Conservation (phyloP, 2,329 filamentous ascomycete genomes). For the Colletotrichum sp. region DNA sequence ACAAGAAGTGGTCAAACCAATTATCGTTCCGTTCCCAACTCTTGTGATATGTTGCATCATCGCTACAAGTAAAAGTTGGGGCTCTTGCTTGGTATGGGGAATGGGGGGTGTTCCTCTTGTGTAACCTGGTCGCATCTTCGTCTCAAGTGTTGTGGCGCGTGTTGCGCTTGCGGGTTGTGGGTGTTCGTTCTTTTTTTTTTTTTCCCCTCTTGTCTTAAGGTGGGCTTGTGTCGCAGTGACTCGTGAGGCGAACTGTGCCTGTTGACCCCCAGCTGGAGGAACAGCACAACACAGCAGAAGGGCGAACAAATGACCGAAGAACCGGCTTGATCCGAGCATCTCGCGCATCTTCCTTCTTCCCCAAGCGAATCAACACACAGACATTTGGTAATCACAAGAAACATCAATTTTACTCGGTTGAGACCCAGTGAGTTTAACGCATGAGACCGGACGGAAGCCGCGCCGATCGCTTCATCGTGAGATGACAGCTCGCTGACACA, state of each 20-base stretch:
- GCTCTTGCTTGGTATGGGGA: neutral
- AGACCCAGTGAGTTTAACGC: neutral
- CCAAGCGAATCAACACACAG: neutral
- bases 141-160: neutral
- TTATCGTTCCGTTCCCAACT: neutral
- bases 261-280: neutral
- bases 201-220: neutral
- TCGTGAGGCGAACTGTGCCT: neutral
- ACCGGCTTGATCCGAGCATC: neutral
- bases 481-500: constrained; percentile 8
- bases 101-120: neutral
- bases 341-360: neutral
- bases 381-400: neutral
- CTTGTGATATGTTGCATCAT: neutral
- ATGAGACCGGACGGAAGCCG: constrained; percentile 10
- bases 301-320: neutral
- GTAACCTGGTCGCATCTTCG: neutral
- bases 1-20: neutral
- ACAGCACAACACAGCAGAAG: neutral
- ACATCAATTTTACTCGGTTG: neutral
- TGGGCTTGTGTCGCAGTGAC: neutral
- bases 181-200: neutral
- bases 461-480: neutral
- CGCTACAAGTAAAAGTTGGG: neutral
- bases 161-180: neutral